Evolutionary conservation across 208 protist species (phyloP), one percentile per base, ranked within the genome.

Genomic region (Phytomonas francai): DNA sequence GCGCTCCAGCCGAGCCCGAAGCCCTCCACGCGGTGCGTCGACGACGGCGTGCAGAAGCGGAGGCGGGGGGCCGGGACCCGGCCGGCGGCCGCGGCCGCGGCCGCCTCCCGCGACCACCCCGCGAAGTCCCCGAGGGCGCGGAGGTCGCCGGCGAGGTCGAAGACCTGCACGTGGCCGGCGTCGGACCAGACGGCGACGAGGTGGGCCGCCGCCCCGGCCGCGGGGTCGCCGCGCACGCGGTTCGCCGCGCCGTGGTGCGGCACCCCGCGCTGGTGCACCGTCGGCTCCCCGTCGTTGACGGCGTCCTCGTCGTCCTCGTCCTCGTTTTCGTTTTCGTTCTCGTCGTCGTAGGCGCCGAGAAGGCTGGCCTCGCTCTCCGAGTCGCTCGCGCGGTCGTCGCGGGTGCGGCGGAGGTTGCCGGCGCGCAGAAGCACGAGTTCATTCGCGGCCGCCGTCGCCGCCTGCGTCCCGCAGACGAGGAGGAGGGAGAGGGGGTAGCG

Each of bases 1-100:
- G 79, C 73, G 36, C 95, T 98, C 97, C 97, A 99, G 81, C 97
- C 97, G n/a, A 99, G 78, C 8, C 94, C 95, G 74, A 95, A 99
- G 49, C 98, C 98, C 86, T 99, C 97, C 31, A 85, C 93, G 64
- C 73, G 77, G 78, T 99, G 97, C 9, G 89, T 71, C 11, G 70
- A 74, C 62, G 91, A 74, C 31, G 90, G 79, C 22, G 83, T 95
- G 81, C 85, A 92, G 74, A 93, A 91, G 30, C 83, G 73, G 27
- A 92, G 73, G 27, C 27, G 49, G 19, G 68, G 45, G 31, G 9
- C 64, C 67, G n/a, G 63, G 28, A 61, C 80, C 76, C 79, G 81
- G 83, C 77, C 81, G 84, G 30, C 65, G 60, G 45, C 45, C 45
- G 45, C 45, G 22, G 45, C 45, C 14, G 56, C 56, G 28, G 56